Conservation (phyloP, 2,329 filamentous ascomycete species). For the Fusarium sp. region DNA sequence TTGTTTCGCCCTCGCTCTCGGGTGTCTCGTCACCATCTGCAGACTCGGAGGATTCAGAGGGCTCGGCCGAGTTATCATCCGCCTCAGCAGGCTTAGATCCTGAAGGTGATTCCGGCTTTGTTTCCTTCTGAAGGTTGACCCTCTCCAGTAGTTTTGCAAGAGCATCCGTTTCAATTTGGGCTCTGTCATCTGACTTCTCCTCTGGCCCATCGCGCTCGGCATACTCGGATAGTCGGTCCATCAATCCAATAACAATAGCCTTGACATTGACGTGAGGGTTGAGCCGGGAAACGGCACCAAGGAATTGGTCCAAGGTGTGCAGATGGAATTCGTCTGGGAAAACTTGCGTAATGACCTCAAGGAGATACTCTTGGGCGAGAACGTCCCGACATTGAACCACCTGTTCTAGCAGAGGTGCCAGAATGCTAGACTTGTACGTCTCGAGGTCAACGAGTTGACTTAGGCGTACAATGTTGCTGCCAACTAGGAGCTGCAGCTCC, state of each 20-base stretch:
- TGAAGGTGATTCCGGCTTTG: constrained; percentile 25
- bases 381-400: constrained; percentile 98
- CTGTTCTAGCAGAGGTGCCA: constrained; percentile 91
- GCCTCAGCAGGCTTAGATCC: constrained; percentile 41
- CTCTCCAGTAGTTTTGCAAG: constrained; percentile 82
- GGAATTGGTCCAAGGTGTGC: constrained; percentile 94
- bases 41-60: constrained; percentile 48
- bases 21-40: constrained; percentile 47
- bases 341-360: constrained; percentile 98
- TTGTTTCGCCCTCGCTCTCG: constrained; percentile 39
- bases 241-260: constrained; percentile 95
- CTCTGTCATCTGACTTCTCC: constrained; percentile 75
- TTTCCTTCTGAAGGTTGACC: constrained; percentile 75
- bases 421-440: constrained; percentile 90
- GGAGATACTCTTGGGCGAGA: constrained; percentile 93
- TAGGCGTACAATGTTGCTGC: constrained; percentile 93
- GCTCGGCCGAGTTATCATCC: constrained; percentile 47
- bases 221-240: constrained; percentile 95
- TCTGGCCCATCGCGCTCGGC: constrained; percentile 88
- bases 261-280: constrained; percentile 99
- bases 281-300: constrained; percentile 90
- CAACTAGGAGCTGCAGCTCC: constrained; percentile 94
- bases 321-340: constrained; percentile 99
- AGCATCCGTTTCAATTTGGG: constrained; percentile 86
- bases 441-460: constrained; percentile 97